A percentile compares a stretch with the other conserved stretches of the same genome.
Evolutionary conservation across 1,284 basidiomycete species (phyloP).

Genomic region (Ustilago xerochloae): DNA sequence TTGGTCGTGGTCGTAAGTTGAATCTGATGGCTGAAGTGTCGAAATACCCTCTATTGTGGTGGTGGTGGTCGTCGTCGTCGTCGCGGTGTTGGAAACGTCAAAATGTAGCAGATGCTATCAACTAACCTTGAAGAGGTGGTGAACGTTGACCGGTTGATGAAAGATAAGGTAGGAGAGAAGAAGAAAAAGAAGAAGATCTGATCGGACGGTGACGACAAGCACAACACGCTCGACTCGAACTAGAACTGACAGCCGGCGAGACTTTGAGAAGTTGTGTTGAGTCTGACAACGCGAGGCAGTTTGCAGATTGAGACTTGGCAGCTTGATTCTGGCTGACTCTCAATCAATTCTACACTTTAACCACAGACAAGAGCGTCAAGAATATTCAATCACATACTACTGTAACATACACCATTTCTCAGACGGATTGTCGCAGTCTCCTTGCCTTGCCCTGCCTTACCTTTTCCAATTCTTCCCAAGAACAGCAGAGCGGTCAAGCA

Average conservation of each 20-base stretch:
- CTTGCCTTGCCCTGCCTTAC: no score
- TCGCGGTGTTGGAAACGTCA: neutral
- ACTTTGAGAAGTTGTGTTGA: neutral
- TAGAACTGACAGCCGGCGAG: neutral
- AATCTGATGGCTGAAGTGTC: neutral
- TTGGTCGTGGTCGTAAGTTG: no score
- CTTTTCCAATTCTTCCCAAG: no score
- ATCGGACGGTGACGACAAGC: conserved; percentile 12
- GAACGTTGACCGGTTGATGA: conserved; percentile 44
- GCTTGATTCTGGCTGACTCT: no score
- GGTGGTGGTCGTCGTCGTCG: conserved; percentile 7
- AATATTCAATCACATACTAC: no score
- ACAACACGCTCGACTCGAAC: neutral
- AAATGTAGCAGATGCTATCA: conserved; percentile 3
- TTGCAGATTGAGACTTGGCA: no score
- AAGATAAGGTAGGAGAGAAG: conserved; percentile 35
- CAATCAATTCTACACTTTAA: no score
- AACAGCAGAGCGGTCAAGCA: no score
- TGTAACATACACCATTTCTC: no score
- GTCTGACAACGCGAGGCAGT: no score
- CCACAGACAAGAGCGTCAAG: no score
- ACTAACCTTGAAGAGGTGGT: conserved; percentile 53
- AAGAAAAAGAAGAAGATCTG: neutral
- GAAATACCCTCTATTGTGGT: neutral
- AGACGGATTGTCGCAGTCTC: no score